Conservation (phyloP, 805 yeast genomes). For the Starmerella sp. region DNA sequence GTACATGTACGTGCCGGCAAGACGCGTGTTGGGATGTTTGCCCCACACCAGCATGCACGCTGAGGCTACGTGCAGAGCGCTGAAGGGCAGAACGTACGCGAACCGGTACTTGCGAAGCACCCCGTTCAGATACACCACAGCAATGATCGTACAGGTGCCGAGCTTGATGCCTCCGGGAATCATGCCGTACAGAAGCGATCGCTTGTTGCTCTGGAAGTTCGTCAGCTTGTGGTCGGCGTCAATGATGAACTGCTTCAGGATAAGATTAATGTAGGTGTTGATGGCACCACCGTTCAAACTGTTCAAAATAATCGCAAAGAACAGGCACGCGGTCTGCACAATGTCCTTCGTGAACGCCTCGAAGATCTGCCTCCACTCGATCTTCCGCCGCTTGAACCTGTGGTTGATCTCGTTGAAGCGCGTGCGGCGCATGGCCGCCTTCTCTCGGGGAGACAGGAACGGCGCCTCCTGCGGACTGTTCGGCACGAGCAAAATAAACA, state of each 20-base stretch:
- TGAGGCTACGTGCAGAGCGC: conserved; percentile 9
- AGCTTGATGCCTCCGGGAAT: conserved; percentile 39
- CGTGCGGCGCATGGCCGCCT: conserved; percentile 40
- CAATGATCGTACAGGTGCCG: conserved; percentile 8
- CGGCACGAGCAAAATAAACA: conserved; percentile 42
- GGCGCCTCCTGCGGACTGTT: conserved; percentile 37
- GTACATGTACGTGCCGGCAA: conserved; percentile 14
- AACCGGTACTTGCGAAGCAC: neutral
- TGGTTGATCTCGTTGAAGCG: conserved; percentile 39
- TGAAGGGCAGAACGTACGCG: neutral
- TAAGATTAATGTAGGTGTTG: conserved; percentile 38
- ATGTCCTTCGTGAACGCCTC: conserved; percentile 34
- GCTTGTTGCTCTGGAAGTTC: conserved; percentile 15
- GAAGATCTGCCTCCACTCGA: conserved; percentile 42
- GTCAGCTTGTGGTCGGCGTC: conserved; percentile 20
- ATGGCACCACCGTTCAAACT: conserved; percentile 46
- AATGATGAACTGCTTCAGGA: conserved; percentile 36
- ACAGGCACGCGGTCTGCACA: neutral
- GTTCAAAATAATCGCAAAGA: conserved; percentile 28
- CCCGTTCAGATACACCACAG: conserved; percentile 8
- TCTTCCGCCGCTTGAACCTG: conserved; percentile 33
- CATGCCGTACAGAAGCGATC: conserved; percentile 32
- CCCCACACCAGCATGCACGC: conserved; percentile 17
- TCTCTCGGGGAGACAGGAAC: conserved; percentile 35
- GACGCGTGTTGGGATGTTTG: conserved; percentile 4